Evolutionary conservation across 2,329 filamentous ascomycete species (phyloP), one percentile per base, ranked within the genome.

Genomic region (Beauveria asiatica): DNA sequence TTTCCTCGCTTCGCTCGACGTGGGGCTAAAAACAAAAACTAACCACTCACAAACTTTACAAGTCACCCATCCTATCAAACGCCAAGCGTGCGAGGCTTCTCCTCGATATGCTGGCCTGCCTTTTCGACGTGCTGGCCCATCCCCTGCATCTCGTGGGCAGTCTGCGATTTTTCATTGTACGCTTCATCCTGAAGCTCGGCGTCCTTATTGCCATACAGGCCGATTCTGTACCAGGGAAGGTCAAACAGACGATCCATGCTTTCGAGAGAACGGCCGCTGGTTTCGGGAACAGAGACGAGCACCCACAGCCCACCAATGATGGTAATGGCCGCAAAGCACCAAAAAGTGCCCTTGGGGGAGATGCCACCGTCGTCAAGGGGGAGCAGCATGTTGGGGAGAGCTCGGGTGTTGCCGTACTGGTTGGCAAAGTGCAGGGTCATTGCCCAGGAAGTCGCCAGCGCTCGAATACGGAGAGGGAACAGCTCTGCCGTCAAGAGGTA

Each of bases 351-450:
- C 62, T 80, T 83, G 42, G 79, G 78, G 13, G 71, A 76, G 62
- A 84, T 79, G 1, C 81, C 81, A 2, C 80, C 80, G 1, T 75
- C 39, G 0, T 62, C 19, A 0, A 63, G 59, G 9, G 74, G 64
- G 1, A 92, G 77, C 49, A 92, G 81, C 87, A 92, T 90, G 64
- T 84, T 83, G 1, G 88, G 89, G 0, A 91, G 85, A 0, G 89
- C 87, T 41, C 89, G 85, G 1, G 84, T 81, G 75, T 89, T 91
- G 27, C 88, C 89, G 69, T 90, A 92, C 72, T 91, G 87, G 72
- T 90, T 90, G 62, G 82, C 85, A 68, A 92, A 92, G 72, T 92
- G 88, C 62, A 91, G 80, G 0, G 84, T 88, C 89, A 92, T 92
- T 51, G 86, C 84, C 68, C 88, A 79, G 0, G 84, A 88, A 0